phyloP scores from a whole-genome alignment of 2,329 filamentous ascomycete genomes.

The Phialophora verrucosa region DNA sequence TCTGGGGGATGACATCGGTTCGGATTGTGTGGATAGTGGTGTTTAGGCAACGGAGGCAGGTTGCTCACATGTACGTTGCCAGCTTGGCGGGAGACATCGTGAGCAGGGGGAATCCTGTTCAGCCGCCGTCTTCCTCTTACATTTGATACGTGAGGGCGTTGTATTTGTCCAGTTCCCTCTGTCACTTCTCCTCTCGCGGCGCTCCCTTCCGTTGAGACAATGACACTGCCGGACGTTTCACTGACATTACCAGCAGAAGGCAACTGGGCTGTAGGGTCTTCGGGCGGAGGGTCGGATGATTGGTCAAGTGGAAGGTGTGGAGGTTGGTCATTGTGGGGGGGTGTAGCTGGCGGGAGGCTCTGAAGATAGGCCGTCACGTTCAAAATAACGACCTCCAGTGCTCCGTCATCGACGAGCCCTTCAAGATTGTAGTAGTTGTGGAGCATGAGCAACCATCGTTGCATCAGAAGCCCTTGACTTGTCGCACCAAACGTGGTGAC shows the following conservation, averaged over 20 bases:
- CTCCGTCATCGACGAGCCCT: neutral
- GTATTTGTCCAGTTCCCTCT: neutral
- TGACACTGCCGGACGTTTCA: neutral
- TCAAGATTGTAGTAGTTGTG: constrained; percentile 7
- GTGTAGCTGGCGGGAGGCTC: neutral
- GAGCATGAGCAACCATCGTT: neutral
- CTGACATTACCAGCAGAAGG: neutral
- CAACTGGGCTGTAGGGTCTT: neutral
- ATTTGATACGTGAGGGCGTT: neutral
- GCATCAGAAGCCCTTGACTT: neutral
- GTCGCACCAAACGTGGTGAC: neutral
- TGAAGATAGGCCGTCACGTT: neutral
- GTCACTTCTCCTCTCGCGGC: neutral
- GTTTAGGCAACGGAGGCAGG: neutral
- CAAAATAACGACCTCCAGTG: neutral
- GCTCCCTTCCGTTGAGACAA: neutral
- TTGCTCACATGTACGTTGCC: neutral
- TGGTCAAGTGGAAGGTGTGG: neutral
- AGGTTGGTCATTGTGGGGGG: too few species aligned
- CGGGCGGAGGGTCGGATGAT: too few species aligned
- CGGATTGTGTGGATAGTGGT: neutral
- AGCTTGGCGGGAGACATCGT: neutral
- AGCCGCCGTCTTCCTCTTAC: neutral
- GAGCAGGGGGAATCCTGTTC: neutral
- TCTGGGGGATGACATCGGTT: neutral